Conservation (phyloP, 1,139 yeast genomes). For the Arxiozyma telluris region DNA sequence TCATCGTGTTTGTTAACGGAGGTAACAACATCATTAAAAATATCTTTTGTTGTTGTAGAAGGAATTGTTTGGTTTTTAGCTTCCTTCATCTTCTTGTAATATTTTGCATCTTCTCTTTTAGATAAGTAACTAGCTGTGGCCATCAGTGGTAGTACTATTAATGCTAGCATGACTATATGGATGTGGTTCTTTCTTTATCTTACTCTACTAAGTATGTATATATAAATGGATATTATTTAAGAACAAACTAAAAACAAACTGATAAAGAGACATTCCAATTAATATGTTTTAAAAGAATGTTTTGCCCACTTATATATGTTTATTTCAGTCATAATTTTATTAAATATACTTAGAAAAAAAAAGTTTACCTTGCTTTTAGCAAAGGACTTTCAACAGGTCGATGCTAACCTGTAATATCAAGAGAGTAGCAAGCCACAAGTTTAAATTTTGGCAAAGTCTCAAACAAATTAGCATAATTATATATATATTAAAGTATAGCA, state of each 20-base stretch:
- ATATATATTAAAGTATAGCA: not conserved
- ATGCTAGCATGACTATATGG: not conserved
- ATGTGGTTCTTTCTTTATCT: not conserved
- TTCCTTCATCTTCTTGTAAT: not conserved
- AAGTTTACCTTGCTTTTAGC: not conserved
- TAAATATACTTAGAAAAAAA: no score
- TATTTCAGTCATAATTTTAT: no score
- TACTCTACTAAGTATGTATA: not conserved
- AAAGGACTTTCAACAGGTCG: not conserved
- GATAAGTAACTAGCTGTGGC: not conserved
- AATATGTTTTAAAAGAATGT: not conserved
- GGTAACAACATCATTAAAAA: not conserved
- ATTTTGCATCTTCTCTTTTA: not conserved
- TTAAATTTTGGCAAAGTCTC: not conserved
- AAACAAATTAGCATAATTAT: no score
- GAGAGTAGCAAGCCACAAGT: not conserved
- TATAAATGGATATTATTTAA: no score
- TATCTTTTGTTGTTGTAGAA: not conserved
- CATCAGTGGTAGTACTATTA: not conserved
- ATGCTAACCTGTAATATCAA: not conserved
- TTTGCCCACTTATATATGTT: not conserved
- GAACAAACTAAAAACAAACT: no score
- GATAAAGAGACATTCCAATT: not conserved
- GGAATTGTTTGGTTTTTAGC: not conserved
- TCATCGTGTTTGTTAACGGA: not conserved